Base-by-base conservation (phyloP, 768 basidiomycete genomes). In the Mycena polygramma region DNA sequence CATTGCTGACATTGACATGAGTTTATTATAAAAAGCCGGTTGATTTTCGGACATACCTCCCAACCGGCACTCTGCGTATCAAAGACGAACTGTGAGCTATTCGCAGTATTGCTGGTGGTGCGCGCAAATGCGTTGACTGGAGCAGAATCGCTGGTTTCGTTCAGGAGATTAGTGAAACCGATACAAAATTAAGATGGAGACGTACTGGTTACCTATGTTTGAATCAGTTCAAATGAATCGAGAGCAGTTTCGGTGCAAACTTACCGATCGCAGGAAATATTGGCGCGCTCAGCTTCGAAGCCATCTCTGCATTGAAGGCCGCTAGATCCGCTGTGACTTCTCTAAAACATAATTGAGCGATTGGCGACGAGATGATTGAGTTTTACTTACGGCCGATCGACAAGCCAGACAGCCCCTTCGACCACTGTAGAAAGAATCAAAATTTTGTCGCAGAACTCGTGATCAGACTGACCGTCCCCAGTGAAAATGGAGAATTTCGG, bases 91-190 rank as follows among this genome's bases (percentile, higher is more conserved):
- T 83, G 81, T 6, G 78, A 74, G 55, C 73, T 67, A 39, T 73
- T 67, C 13, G 69, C 55, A 11, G 75, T 74, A 4, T 68, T 37
- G 26, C 77, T 81, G 14, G 78, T 80, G 37, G 72, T 76, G 7
- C 82, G 80, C 8, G 83, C 80, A 74, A 85, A 85, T 24, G 75
- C 74, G 74, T 85, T 85, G 54, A 83, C 83, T 35, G 83, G 83
- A 1, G 80, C 77, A 22, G 81, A 74, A 66, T 85, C 83, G 72
- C 83, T 84, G 67, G 22, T 14, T 48, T 39, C 10, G 0, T 39
- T 24, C 13, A 41, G 5, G 49, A 53, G 24, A 26, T 13, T n/a
- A n/a, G n/a, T n/a, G n/a, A n/a, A n/a, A n/a, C n/a, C 11, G 3
- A 1, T 35, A 19, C 9, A 8, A 7, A 11, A 1, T 8, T 4